Base-by-base conservation (phyloP, 2,329 filamentous ascomycete species). In the Colletotrichum sublineola region DNA sequence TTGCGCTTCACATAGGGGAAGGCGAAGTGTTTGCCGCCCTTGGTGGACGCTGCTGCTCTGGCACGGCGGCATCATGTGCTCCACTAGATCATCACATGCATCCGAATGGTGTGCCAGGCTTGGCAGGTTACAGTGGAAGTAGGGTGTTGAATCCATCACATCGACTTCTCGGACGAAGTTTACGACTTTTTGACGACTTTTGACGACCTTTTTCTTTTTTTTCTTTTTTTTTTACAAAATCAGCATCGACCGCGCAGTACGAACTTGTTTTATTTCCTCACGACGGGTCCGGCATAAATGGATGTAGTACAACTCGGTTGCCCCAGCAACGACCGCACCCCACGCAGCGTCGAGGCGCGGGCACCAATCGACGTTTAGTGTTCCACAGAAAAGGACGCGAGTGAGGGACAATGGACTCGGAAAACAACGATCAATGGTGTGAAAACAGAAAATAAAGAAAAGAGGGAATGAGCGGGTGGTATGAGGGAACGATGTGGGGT, bases 111-210 rank as follows among this genome's bases (percentile, higher is more conserved):
- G 2, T 33, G 61, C 48, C n/a, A n/a, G 48, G 48, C 44, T 63
- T 52, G 33, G 6, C 24, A 52, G 46, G 6, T 42, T 11, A n/a
- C 31, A 33, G 31, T n/a, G 42, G 40, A 46, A 33, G 57, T 20
- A 38, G 40, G 29, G 64, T 64, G 58, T 42, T 50, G 38, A 36
- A 24, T 29, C 40, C 38, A 60, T 60, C 29, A 62, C 61, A 67
- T 36, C 44, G 33, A 48, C 55, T 70, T 73, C 40, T 57, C 61
- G 33, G 61, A 73, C 60, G 70, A 69, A 65, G 66, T 55, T 70
- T 55, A 73, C 70, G 70, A 73, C 67, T 56, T 73, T 73, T 69
- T 65, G 42, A 73, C 70, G 70, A 73, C 70, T 64, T 73, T 61
- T 69, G 64, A 69, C 48, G 70, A 69, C 60, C 66, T 71, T 36